A percentile compares a stretch with the other conserved stretches of the same genome.
phyloP scores from a whole-genome alignment of 768 basidiomycete species.

The Lepiota subincarnata region DNA sequence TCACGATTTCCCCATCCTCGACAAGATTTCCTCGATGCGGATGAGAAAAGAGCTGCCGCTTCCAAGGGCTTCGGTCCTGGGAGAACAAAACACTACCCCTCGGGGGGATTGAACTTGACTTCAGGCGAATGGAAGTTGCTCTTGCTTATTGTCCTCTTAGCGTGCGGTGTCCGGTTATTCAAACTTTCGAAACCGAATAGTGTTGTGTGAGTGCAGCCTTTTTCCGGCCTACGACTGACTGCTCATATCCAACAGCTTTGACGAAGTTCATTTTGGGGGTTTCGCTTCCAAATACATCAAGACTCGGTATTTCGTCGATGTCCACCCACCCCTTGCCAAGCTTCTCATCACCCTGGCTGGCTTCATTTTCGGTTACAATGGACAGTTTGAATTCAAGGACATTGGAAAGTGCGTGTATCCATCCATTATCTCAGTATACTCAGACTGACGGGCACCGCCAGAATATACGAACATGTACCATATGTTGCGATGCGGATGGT shows the following conservation, averaged over 20 bases:
- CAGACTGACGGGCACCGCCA: conserved; percentile 24
- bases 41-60: conserved; percentile 64
- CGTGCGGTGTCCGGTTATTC: conserved; percentile 79
- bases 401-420: conserved; percentile 78
- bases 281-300: conserved; percentile 94
- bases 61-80: conserved; percentile 59
- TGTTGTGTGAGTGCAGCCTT: conserved; percentile 72
- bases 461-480: conserved; percentile 82
- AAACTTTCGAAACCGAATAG: conserved; percentile 82
- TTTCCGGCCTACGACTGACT: conserved; percentile 5
- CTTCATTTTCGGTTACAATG: conserved; percentile 84
- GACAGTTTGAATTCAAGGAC: conserved; percentile 95
- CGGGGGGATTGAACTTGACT: conserved; percentile 63
- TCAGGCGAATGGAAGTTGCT: conserved; percentile 78
- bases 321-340: conserved; percentile 96
- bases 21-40: conserved; percentile 70
- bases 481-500: conserved; percentile 97
- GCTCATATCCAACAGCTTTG: conserved; percentile 57
- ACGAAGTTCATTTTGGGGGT: conserved; percentile 98
- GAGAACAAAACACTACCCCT: conserved; percentile 38
- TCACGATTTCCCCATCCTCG: conserved; percentile 61
- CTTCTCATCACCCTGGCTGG: conserved; percentile 90
- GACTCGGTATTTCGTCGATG: conserved; percentile 88
- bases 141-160: conserved; percentile 60
- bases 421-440: not conserved